phyloP scores from a whole-genome alignment of 148 eudicot species.

The Chenopodium suecicum region DNA sequence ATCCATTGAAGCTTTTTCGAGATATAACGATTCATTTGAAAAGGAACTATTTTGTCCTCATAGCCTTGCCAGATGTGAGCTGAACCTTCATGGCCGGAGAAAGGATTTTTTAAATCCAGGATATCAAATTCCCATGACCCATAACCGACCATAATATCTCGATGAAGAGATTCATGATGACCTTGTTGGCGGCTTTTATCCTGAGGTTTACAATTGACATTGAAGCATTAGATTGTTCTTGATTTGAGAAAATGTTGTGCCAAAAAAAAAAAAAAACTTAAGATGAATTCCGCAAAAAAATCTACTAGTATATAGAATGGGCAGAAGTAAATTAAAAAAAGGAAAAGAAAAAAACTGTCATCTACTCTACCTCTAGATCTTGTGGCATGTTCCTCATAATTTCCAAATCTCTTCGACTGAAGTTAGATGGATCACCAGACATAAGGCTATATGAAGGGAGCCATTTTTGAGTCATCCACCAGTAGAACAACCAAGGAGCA shows the following conservation, averaged over 20 bases:
- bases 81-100: constrained; percentile 52
- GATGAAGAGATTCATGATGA: constrained; percentile 49
- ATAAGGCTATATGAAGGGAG: constrained; percentile 46
- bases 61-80: constrained; percentile 87
- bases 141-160: constrained; percentile 60
- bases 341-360: constrained; percentile 6
- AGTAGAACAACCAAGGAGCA: constrained; percentile 57
- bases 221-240: not conserved
- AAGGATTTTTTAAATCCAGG: constrained; percentile 56
- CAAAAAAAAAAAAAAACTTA: not conserved
- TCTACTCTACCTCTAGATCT: constrained; percentile 42
- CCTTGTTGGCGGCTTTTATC: constrained; percentile 73
- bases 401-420: constrained; percentile 46
- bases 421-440: constrained; percentile 27
- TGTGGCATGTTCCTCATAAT: constrained; percentile 40
- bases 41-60: constrained; percentile 63
- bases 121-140: constrained; percentile 74
- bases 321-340: not conserved
- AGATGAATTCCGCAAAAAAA: not conserved
- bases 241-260: not conserved
- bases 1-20: constrained; percentile 39
- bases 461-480: constrained; percentile 83
- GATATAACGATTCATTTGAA: constrained; percentile 34
- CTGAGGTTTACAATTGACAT: constrained; percentile 34
- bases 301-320: not conserved